A percentile compares a stretch with the other conserved stretches of the same genome.
phyloP scores from a whole-genome alignment of 345 rosid genomes.

The Pistacia atlantica region DNA sequence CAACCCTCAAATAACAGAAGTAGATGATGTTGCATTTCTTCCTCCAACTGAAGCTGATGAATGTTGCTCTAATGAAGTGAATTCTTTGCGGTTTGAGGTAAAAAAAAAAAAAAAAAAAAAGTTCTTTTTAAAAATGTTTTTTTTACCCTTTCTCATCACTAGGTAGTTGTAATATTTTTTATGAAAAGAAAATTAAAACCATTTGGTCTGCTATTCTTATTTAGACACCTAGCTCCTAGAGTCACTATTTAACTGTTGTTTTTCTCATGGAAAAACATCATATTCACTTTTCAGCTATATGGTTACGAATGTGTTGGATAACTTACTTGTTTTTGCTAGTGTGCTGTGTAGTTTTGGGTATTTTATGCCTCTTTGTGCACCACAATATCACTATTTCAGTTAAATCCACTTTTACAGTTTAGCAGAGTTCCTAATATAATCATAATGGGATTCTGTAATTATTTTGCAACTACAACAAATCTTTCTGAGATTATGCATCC shows the following conservation, averaged over 20 bases:
- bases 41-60: conserved; percentile 38
- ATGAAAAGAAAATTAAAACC: background rate
- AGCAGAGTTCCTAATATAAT: background rate
- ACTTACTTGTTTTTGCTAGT: background rate
- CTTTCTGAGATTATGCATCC: background rate
- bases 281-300: background rate
- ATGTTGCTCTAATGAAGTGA: conserved; percentile 32
- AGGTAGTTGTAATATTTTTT: background rate
- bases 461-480: background rate
- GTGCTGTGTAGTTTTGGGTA: background rate
- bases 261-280: background rate
- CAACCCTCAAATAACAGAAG: conserved; percentile 19
- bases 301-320: background rate
- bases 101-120: background rate
- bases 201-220: background rate
- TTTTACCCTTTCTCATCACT: background rate
- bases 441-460: background rate
- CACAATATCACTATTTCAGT: background rate
- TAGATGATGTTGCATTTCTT: conserved; percentile 28
- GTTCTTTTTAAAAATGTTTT: background rate
- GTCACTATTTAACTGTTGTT: background rate
- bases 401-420: background rate
- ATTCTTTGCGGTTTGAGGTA: conserved; percentile 87
- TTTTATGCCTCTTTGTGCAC: background rate
- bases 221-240: background rate